A percentile compares a stretch with the other conserved stretches of the same genome.
Conservation (phyloP, 345 rosid species). For the Lenwebbia sp. region DNA sequence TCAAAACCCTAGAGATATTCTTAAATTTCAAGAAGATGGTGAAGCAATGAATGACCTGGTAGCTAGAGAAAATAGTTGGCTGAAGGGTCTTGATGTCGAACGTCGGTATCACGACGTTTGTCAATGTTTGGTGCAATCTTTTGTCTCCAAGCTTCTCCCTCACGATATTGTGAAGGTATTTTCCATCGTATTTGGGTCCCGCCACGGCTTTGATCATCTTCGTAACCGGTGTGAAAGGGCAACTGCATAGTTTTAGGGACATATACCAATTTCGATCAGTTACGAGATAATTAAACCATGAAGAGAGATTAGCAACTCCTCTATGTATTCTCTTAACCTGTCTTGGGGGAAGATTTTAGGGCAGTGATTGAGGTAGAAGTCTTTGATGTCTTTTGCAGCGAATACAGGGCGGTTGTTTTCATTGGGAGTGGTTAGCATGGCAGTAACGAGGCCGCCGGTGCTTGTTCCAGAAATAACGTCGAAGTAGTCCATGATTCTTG, state of each 20-base stretch:
- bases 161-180: constrained; percentile 8
- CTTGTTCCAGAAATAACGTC: constrained; percentile 27
- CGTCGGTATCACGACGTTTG: constrained; percentile 25
- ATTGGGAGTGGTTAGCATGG: constrained; percentile 24
- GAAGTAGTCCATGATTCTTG: constrained; percentile 29
- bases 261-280: neutral
- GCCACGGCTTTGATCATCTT: constrained; percentile 1
- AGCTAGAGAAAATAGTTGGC: constrained; percentile 21
- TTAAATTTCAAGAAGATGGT: neutral
- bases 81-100: constrained; percentile 28
- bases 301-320: neutral
- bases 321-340: neutral
- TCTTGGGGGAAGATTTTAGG: constrained; percentile 18
- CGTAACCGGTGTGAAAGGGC: neutral
- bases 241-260: neutral
- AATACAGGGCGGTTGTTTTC: constrained; percentile 20
- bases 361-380: constrained; percentile 10
- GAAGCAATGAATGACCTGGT: constrained; percentile 1
- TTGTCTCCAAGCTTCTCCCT: constrained; percentile 13
- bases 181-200: constrained; percentile 28
- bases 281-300: neutral
- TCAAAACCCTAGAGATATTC: neutral
- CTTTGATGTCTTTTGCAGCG: constrained; percentile 27
- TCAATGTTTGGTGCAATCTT: constrained; percentile 17
- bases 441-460: constrained; percentile 31